Conservation (phyloP, 2,329 filamentous ascomycete species). For the Massarina eburnea region DNA sequence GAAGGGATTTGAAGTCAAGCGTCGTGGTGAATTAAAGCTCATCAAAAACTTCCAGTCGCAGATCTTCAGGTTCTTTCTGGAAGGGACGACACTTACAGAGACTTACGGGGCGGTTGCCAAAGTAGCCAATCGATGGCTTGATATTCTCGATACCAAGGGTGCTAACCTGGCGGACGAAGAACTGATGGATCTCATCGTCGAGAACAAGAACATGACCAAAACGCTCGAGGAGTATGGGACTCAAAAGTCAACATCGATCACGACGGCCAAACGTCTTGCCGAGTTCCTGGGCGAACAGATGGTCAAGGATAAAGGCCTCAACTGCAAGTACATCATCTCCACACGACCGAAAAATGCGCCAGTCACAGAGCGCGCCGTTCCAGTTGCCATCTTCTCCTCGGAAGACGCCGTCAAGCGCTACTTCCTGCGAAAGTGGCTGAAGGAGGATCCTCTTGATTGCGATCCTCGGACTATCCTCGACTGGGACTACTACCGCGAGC, state of each 20-base stretch:
- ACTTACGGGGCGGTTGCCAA: slow-evolving; percentile 91
- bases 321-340: slow-evolving; percentile 99
- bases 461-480: slow-evolving; percentile 89
- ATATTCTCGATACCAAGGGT: slow-evolving; percentile 88
- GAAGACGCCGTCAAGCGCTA: slow-evolving; percentile 83
- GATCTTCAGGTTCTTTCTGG: slow-evolving; percentile 98
- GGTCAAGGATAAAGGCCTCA: slow-evolving; percentile 98
- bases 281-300: slow-evolving; percentile 98
- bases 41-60: slow-evolving; percentile 99
- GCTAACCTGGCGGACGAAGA: slow-evolving; percentile 92
- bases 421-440: slow-evolving; percentile 93
- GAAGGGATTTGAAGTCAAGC: slow-evolving; percentile 97
- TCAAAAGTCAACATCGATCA: slow-evolving; percentile 99
- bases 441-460: slow-evolving; percentile 87
- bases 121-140: slow-evolving; percentile 94
- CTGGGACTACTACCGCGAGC: slow-evolving; percentile 96
- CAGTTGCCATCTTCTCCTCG: slow-evolving; percentile 95
- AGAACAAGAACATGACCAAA: slow-evolving; percentile 98
- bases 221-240: slow-evolving; percentile 92
- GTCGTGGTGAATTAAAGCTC: slow-evolving; percentile 94
- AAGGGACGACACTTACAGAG: slow-evolving; percentile 82
- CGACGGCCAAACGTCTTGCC: slow-evolving; percentile 88
- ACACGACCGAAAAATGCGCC: slow-evolving; percentile 82
- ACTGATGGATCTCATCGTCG: slow-evolving; percentile 98
- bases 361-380: slow-evolving; percentile 91